These are phyloP conservation scores for Pseudocercospora fuligena DNA, from an alignment of 2,329 filamentous ascomycete species.

Conservation along the genomic window DNA sequence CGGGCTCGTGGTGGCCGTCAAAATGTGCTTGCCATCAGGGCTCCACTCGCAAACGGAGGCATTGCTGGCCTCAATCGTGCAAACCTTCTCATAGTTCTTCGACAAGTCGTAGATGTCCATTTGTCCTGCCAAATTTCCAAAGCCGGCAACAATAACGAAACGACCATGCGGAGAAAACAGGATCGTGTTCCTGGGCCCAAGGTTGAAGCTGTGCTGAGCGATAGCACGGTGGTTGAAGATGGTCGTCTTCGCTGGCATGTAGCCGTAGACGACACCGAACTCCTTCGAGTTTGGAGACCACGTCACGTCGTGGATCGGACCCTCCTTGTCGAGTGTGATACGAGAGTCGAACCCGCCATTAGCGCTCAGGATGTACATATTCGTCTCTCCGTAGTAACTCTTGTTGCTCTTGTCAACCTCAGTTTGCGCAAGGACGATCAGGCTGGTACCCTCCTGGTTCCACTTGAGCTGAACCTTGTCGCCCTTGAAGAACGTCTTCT, in stretches of 20 bases:
- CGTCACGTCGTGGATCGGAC: constrained; percentile 95
- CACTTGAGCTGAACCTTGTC: constrained; percentile 99
- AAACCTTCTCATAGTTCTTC: constrained; percentile 90
- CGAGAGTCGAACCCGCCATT: constrained; percentile 92
- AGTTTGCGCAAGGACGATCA: constrained; percentile 95
- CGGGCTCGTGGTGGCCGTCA: constrained; percentile 97
- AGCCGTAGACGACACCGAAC: constrained; percentile 96
- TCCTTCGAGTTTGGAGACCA: constrained; percentile 98
- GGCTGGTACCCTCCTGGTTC: constrained; percentile 87
- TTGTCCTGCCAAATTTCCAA: constrained; percentile 95
- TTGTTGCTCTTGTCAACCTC: constrained; percentile 98
- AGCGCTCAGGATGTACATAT: constrained; percentile 90
- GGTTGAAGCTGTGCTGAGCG: constrained; percentile 80
- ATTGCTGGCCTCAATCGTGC: constrained; percentile 93
- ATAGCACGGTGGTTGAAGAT: constrained; percentile 93
- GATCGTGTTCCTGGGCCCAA: constrained; percentile 91
- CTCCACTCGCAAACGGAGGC: constrained; percentile 97
- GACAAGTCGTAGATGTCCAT: constrained; percentile 97
- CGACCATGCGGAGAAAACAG: constrained; percentile 91
- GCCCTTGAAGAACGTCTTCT: constrained; percentile 99
- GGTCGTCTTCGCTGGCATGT: constrained; percentile 98
- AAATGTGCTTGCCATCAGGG: constrained; percentile 90
- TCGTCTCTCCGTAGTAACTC: constrained; percentile 99
- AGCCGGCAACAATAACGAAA: constrained; percentile 91
- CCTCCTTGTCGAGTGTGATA: constrained; percentile 83